phyloP scores from a whole-genome alignment of 305 asterid genomes.

The Fraxinus floribunda region DNA sequence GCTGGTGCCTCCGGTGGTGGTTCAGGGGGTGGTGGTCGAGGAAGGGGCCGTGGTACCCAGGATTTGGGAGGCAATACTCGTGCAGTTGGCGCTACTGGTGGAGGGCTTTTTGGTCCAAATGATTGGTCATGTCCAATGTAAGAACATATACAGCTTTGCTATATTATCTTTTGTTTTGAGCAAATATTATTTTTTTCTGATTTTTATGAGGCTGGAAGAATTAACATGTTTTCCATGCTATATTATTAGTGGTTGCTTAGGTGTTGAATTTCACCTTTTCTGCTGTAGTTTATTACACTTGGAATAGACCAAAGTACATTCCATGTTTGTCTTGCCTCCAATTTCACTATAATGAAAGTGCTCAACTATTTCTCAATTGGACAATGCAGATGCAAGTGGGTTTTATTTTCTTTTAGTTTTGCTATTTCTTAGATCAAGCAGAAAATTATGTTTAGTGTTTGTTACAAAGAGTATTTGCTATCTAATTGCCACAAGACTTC shows the following conservation, averaged over 20 bases:
- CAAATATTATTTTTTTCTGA: neutral
- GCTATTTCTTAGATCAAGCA: neutral
- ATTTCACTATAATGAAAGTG: neutral
- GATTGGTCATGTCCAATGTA: slow-evolving; percentile 99
- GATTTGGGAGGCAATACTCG: slow-evolving; percentile 64
- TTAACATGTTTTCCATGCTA: neutral
- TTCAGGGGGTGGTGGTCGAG: slow-evolving; percentile 79
- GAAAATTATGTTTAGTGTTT: neutral
- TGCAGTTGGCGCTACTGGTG: slow-evolving; percentile 64
- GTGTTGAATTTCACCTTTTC: neutral
- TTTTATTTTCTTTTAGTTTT: neutral
- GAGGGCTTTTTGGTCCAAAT: slow-evolving; percentile 95
- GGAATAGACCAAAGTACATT: neutral
- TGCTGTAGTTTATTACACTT: neutral
- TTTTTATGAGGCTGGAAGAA: slow-evolving; percentile 8
- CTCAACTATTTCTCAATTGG: neutral
- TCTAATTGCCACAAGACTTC: neutral
- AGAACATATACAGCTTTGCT: slow-evolving; percentile 23
- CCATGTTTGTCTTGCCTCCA: neutral
- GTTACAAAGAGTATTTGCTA: neutral
- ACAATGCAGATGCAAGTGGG: neutral
- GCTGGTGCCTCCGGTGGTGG: slow-evolving; percentile 79
- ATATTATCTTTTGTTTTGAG: neutral
- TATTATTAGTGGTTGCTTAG: neutral
- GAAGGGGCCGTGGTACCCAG: slow-evolving; percentile 71